Evolutionary conservation across 73 alveolate genomes (phyloP), one percentile per base, ranked within the genome.

Genomic region (Breviolum minutum): DNA sequence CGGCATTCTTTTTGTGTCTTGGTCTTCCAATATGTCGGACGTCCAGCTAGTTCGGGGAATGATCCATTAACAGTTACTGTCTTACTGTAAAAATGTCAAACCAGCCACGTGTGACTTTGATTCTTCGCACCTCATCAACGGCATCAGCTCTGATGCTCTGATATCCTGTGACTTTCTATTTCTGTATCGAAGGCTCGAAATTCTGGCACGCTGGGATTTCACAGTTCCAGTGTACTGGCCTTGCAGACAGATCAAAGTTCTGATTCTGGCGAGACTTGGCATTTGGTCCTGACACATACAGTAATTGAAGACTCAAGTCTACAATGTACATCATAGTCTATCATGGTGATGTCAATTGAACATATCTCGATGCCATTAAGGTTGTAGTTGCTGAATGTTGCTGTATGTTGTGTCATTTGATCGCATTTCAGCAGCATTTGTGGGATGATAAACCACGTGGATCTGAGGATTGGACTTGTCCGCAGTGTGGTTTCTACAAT

Each of bases 391-490:
- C 48, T 27, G 48, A 22, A 29, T 79, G 87, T 29, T 79, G n/a
- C 1, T 24, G 26, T 22, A 74, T 22, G 85, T 74, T 74, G 29
- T n/a, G 17, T 6, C 54, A 17, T 14, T 40, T 22, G 85, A 14
- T 0, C 2, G 77, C 6, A 14, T 68, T 68, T 17, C 8, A 68
- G 54, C 54, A 40, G 54, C 54, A 40, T 40, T 40, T 40, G 0
- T 40, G 54, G 54, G 54, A 40, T 40, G 54, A 40, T 40, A 40
- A 40, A 0, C 54, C 5, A 40, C 3, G 54, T 40, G 54, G 7
- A 11, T 13, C 17, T 30, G 48, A 92, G 97, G 97, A 92, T 40
- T 92, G 97, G 97, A 92, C 97, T 22, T 92, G 97, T 66, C 88
- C 90, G 24, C 97, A 92, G 12, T 92, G 97, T 48, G 63, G 61